Base-by-base conservation (phyloP, 2,329 filamentous ascomycete species). In the Venturia nashicola region DNA sequence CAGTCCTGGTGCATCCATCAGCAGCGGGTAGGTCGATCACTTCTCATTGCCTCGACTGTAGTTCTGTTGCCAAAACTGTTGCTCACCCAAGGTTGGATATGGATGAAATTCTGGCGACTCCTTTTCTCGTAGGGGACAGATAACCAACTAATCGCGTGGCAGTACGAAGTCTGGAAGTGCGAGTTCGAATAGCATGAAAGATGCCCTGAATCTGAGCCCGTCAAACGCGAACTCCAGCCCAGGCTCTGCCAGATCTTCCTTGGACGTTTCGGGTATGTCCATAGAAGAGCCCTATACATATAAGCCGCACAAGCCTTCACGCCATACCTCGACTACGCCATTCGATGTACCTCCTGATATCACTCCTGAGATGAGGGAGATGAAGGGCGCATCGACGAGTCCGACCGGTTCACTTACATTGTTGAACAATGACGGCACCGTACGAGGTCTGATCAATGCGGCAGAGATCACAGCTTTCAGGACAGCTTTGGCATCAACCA, bases 391-490 rank as follows among this genome's bases (percentile, higher is more conserved):
- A 16, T 74, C 73, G 67, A 77, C 79, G n/a, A 79, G 79, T 1
- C 81, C 81, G 42, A 78, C 77, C 65, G 84, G 85, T 63, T 82
- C 80, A 23, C 72, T 87, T 18, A 86, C 83, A 0, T 76, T 88
- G 0, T 78, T 86, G 40, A 84, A 86, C 68, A 74, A 75, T 16
- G 70, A 75, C 39, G 85, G 86, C 12, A 75, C 78, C n/a, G 82
- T 84, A 0, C 79, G 82, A 20, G 87, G 83, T 1, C 73, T 88
- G 20, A 76, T 90, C 66, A 88, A 87, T 68, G 86, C 86, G 0
- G 83, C 83, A 65, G 86, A 88, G 68, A 75, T 89, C 20, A 89
- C 86, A 0, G 85, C 85, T 0, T 89, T 89, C 74, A 81, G 86
- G 57, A 89, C 87, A 0, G 84, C 86, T 0, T 76, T 89, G 14